Percentiles rank a stretch among this genome's conserved stretches.
Conservation (phyloP, 208 protist genomes). For the Porcisia deanei region DNA sequence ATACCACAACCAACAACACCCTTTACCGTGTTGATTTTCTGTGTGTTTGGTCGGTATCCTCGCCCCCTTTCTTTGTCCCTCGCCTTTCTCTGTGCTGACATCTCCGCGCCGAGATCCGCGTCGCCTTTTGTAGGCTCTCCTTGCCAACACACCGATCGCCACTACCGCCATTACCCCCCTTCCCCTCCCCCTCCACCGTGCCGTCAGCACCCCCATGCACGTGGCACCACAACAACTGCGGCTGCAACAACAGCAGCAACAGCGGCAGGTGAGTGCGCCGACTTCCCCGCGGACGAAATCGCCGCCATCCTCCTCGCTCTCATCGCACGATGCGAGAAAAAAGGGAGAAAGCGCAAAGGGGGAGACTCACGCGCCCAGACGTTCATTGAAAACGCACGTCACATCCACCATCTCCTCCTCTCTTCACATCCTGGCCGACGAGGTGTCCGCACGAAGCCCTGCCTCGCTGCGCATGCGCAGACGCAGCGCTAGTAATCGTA, state of each 20-base stretch:
- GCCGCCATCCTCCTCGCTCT: neutral
- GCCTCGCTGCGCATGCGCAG: constrained; percentile 1
- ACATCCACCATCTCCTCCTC: constrained; percentile 26
- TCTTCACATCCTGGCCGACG: constrained; percentile 19
- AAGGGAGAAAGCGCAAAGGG: neutral
- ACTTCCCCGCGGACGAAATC: neutral
- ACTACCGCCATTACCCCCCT: neutral
- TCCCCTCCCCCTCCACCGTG: neutral
- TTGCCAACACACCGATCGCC: neutral
- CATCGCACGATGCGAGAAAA: neutral
- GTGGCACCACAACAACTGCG: neutral
- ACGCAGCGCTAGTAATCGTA: constrained; percentile 10
- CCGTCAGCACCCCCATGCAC: neutral
- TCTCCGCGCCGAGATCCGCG: neutral
- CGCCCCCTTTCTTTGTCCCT: no score
- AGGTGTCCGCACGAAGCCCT: constrained; percentile 10
- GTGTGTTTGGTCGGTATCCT: neutral
- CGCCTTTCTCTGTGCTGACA: neutral
- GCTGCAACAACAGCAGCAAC: neutral
- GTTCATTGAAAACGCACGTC: constrained; percentile 16
- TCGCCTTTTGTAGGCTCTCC: neutral
- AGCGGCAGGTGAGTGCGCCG: neutral
- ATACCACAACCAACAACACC: no score
- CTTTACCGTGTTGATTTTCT: no score
- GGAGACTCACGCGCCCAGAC: neutral